Conservation (phyloP, 2,329 filamentous ascomycete species). For the Plenodomus biglobosus region DNA sequence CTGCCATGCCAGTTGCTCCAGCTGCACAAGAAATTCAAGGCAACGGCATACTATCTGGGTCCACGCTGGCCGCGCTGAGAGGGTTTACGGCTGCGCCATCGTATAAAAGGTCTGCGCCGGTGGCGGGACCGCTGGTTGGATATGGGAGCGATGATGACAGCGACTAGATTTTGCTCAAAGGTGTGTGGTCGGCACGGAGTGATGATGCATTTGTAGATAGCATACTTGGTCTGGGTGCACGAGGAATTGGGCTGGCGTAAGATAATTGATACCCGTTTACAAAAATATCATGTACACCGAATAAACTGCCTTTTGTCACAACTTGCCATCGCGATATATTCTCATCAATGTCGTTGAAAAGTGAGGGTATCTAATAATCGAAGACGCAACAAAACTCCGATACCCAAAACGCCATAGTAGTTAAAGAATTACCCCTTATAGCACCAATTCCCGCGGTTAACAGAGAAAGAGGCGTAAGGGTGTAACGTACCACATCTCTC, state of each 20-base stretch:
- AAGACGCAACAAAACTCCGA: not conserved
- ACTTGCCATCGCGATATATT: not conserved
- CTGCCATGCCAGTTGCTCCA: slow-evolving; percentile 8
- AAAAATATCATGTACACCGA: not conserved
- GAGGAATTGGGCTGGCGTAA: not conserved
- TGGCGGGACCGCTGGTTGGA: slow-evolving; percentile 74
- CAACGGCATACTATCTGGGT: slow-evolving; percentile 76
- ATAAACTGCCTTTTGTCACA: too few relatives aligned
- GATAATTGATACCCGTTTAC: slow-evolving; percentile 5
- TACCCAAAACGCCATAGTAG: not conserved
- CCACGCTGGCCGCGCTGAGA: slow-evolving; percentile 77
- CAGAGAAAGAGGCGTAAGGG: too few relatives aligned
- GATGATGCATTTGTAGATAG: not conserved
- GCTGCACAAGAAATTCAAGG: slow-evolving; percentile 30
- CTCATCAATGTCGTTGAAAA: not conserved
- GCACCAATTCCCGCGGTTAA: not conserved
- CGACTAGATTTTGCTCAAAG: slow-evolving; percentile 42
- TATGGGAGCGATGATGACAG: slow-evolving; percentile 91
- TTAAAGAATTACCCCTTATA: not conserved
- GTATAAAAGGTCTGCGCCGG: slow-evolving; percentile 56
- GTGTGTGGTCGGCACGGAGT: not conserved
- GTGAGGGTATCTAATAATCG: not conserved
- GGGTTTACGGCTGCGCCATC: slow-evolving; percentile 48
- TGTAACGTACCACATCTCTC: too few relatives aligned
- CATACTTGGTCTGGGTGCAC: not conserved